Evolutionary conservation across 2,329 filamentous ascomycete genomes (phyloP).

Genomic region (Calonectria ilicicola): DNA sequence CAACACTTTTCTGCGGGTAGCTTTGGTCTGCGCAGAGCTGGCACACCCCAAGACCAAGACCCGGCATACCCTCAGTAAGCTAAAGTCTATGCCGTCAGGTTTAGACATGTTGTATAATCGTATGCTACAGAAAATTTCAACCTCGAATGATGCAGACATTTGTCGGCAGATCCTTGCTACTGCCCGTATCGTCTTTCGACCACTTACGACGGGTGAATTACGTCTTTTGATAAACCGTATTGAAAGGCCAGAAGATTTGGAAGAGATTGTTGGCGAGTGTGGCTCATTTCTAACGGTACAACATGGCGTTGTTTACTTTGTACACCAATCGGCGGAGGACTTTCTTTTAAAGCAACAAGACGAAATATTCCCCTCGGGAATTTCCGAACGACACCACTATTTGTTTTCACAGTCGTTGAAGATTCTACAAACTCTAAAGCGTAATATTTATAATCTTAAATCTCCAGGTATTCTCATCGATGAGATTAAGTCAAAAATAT

Average conservation of each 20-base stretch:
- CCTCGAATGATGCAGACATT: conserved; percentile 41
- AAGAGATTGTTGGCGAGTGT: conserved; percentile 47
- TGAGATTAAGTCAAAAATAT: conserved; percentile 13
- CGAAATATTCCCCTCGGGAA: conserved; percentile 46
- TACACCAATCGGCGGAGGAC: conserved; percentile 60
- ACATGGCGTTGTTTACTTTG: conserved; percentile 46
- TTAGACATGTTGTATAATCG: conserved; percentile 51
- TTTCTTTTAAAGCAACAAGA: conserved; percentile 47
- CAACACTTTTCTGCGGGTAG: conserved; percentile 48
- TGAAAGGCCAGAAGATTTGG: conserved; percentile 29
- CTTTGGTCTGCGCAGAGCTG: conserved; percentile 34
- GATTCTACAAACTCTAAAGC: conserved; percentile 44
- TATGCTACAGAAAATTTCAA: conserved; percentile 51
- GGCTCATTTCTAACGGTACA: conserved; percentile 54
- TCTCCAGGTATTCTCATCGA: conserved; percentile 23
- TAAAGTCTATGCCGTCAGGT: conserved; percentile 47
- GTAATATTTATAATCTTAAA: conserved; percentile 50
- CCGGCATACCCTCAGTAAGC: not conserved
- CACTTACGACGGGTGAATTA: conserved; percentile 51
- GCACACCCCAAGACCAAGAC: conserved; percentile 2
- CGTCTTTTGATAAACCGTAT: conserved; percentile 31
- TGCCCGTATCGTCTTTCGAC: conserved; percentile 47
- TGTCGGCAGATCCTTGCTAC: conserved; percentile 51
- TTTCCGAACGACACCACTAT: conserved; percentile 39
- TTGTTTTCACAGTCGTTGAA: conserved; percentile 51